A percentile compares a stretch with the other conserved stretches of the same genome.
Conservation (phyloP, 768 basidiomycete species). For the Hydnomerulius pinastri region DNA sequence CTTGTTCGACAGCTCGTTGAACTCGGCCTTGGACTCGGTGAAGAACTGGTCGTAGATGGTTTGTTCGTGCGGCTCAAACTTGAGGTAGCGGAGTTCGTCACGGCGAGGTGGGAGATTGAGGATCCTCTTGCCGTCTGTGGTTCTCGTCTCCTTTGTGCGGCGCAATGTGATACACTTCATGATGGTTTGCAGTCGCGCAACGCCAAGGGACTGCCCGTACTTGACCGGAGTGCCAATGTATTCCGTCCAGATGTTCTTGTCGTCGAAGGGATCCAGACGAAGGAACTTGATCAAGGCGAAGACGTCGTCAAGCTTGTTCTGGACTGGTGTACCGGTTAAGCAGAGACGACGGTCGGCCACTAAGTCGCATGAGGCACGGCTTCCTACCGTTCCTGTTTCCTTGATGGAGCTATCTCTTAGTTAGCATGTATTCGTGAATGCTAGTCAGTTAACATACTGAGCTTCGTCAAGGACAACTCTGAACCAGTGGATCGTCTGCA, state of each 20-base stretch:
- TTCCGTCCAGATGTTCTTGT: slow-evolving; percentile 91
- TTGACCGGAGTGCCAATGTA: slow-evolving; percentile 93
- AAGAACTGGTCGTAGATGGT: slow-evolving; percentile 88
- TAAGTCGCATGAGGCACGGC: slow-evolving; percentile 93
- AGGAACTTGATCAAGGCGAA: slow-evolving; percentile 97
- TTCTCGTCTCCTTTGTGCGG: slow-evolving; percentile 89
- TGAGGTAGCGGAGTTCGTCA: slow-evolving; percentile 83
- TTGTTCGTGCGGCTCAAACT: slow-evolving; percentile 81
- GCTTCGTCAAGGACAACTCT: slow-evolving; percentile 92
- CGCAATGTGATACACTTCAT: slow-evolving; percentile 97
- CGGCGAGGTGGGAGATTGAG: slow-evolving; percentile 88
- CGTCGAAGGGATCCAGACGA: slow-evolving; percentile 87
- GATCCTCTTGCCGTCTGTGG: slow-evolving; percentile 79
- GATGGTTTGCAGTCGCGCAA: slow-evolving; percentile 92
- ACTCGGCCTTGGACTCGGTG: slow-evolving; percentile 88
- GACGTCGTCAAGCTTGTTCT: slow-evolving; percentile 98
- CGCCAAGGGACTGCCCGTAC: slow-evolving; percentile 84
- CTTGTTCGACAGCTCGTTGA: slow-evolving; percentile 80
- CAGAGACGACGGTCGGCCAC: slow-evolving; percentile 91
- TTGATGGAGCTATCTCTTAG: slow-evolving; percentile 79
- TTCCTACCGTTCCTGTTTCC: slow-evolving; percentile 91
- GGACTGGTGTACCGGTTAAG: slow-evolving; percentile 97
- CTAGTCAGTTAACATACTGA: slow-evolving; percentile 63
- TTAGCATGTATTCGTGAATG: slow-evolving; percentile 1
- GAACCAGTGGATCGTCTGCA: slow-evolving; percentile 98